Base-by-base conservation (phyloP, 495 filamentous ascomycete species). In the Xylaria acuta region DNA sequence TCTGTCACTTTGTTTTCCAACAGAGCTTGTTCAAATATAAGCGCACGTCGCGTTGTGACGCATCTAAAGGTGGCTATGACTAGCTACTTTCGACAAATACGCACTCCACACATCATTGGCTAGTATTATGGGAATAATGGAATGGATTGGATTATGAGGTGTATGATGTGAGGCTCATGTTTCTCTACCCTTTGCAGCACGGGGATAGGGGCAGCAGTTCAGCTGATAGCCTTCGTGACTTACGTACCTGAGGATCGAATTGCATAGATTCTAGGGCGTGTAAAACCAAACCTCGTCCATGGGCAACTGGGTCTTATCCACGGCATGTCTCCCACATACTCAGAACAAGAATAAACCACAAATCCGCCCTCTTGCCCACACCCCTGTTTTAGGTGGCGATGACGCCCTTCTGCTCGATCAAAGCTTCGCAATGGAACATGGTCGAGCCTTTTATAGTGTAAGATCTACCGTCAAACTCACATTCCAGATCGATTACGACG, bases 371-470 rank as follows among this genome's bases (percentile, higher is more conserved):
- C 20, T 22, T 51, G 20, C 47, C 7, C 5, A 25, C 47, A 11
- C 49, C 49, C 49, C 22, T 53, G 4, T 53, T 32, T n/a, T 22
- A 18, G 1, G 11, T 32, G 4, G 14, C 25, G 6, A 14, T 34
- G 43, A 22, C 2, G 1, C 30, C 18, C 16, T 20, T 47, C 38
- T 36, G 5, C 38, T 53, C 27, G 7, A 40, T 16, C 5, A 36
- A 38, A 22, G 32, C 41, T 53, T 40, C 45, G 11, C 64, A 53
- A 40, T 53, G 40, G 30, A 53, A 67, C 47, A 67, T 67, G 27
- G 64, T 67, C n/a, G 34, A 67, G 43, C 30, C 27, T 25, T 38
- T 67, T 67, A 67, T 38, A 12, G 30, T 51, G 7, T 51, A 53
- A 53, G 47, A 43, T 49, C 30, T 51, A 12, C 63, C 18, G 6